A percentile compares a stretch with the other conserved stretches of the same genome.
Conservation (phyloP, 768 basidiomycete genomes). For the Amylocystis lapponica region DNA sequence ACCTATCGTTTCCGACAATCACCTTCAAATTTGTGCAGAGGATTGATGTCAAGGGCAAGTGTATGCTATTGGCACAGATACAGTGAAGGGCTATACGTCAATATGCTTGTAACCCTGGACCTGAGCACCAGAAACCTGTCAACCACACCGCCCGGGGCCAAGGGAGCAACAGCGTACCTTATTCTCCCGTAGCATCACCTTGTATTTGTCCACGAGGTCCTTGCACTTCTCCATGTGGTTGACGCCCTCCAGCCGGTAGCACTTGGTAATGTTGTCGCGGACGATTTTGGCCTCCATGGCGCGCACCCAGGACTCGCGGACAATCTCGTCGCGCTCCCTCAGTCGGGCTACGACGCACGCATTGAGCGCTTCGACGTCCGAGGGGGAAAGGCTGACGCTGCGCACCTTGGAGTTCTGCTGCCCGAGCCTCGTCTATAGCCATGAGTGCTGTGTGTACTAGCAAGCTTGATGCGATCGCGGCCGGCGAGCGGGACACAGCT, state of each 20-base stretch:
- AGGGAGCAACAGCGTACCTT: slow-evolving; percentile 51
- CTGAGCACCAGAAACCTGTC: slow-evolving; percentile 35
- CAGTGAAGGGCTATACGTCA: too few relatives aligned
- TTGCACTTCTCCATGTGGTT: slow-evolving; percentile 89
- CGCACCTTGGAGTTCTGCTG: slow-evolving; percentile 48
- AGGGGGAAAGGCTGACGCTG: background rate
- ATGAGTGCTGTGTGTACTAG: slow-evolving; percentile 25
- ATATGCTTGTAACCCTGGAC: slow-evolving; percentile 83
- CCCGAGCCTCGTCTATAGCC: slow-evolving; percentile 35
- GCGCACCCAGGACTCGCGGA: slow-evolving; percentile 91
- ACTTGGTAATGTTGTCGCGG: slow-evolving; percentile 82
- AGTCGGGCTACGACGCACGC: slow-evolving; percentile 44
- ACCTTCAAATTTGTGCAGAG: too few relatives aligned
- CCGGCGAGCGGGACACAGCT: too few relatives aligned
- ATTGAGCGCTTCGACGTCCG: background rate
- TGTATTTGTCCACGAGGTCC: slow-evolving; percentile 79
- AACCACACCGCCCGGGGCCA: background rate
- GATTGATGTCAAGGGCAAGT: too few relatives aligned
- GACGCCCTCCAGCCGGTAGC: slow-evolving; percentile 85
- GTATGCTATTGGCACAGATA: too few relatives aligned
- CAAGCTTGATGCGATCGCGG: slow-evolving; percentile 4
- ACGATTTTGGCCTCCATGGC: slow-evolving; percentile 92
- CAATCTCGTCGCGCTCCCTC: slow-evolving; percentile 62
- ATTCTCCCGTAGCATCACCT: slow-evolving; percentile 71
- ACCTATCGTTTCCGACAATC: too few relatives aligned